A percentile compares a stretch with the other conserved stretches of the same genome.
Conservation (phyloP, 805 yeast genomes). For the Sugiyamaella marilandica region DNA sequence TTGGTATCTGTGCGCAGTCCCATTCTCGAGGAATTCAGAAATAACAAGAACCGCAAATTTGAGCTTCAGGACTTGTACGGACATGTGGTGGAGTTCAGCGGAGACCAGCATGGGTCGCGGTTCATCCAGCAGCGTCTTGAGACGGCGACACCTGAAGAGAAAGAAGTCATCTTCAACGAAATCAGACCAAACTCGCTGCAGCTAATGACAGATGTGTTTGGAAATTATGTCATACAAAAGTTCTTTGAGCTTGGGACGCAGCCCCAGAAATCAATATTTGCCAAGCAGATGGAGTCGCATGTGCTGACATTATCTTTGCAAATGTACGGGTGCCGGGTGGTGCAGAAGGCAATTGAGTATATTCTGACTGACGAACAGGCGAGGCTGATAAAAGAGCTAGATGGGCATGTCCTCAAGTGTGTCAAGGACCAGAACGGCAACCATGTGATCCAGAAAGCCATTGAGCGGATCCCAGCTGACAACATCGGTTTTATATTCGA, state of each 20-base stretch:
- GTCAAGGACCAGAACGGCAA: constrained; percentile 97
- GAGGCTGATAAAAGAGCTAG: constrained; percentile 64
- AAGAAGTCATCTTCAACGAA: constrained; percentile 78
- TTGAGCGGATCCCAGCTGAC: constrained; percentile 75
- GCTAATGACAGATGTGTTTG: constrained; percentile 93
- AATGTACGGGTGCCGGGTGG: constrained; percentile 98
- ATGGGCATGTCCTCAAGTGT: constrained; percentile 54
- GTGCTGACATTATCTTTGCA: constrained; percentile 76
- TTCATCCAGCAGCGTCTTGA: constrained; percentile 88
- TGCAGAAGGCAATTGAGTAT: constrained; percentile 85
- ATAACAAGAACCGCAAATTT: constrained; percentile 57
- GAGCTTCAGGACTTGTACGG: constrained; percentile 73
- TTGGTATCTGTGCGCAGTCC: constrained; percentile 38
- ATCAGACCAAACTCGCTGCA: constrained; percentile 68
- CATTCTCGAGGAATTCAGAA: constrained; percentile 77
- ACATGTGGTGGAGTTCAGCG: constrained; percentile 83
- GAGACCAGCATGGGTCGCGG: constrained; percentile 96
- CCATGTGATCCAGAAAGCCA: constrained; percentile 93
- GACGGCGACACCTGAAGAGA: constrained; percentile 58
- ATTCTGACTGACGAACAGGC: constrained; percentile 61
- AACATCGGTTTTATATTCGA: constrained; percentile 66
- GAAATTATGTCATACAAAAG: constrained; percentile 94
- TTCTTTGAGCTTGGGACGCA: constrained; percentile 77
- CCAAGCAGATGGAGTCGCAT: constrained; percentile 67
- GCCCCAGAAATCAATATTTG: constrained; percentile 62